Evolutionary conservation across 805 yeast genomes (phyloP).

Genomic region (Zygotorulaspora danielsina): DNA sequence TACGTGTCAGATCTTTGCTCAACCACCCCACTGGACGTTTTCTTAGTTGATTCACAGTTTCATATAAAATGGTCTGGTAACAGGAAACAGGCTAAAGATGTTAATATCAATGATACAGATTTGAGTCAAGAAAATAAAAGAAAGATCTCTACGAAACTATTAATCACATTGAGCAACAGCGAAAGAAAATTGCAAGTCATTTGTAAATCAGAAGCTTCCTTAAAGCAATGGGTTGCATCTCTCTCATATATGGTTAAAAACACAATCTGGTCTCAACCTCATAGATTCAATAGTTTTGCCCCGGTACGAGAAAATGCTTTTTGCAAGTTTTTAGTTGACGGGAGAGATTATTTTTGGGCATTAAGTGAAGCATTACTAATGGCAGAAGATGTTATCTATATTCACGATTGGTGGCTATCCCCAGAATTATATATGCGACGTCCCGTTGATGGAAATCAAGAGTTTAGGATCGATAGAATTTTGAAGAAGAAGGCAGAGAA

Average conservation of each 20-base stretch:
- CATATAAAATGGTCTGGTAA: slow-evolving; percentile 47
- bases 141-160: slow-evolving; percentile 49
- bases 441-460: slow-evolving; percentile 93
- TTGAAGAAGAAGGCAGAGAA: slow-evolving; percentile 86
- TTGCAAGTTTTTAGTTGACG: slow-evolving; percentile 97
- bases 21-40: slow-evolving; percentile 86
- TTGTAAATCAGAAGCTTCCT: slow-evolving; percentile 60
- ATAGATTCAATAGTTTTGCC: slow-evolving; percentile 87
- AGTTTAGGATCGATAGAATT: slow-evolving; percentile 85
- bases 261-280: slow-evolving; percentile 65
- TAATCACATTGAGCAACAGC: slow-evolving; percentile 60
- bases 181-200: slow-evolving; percentile 75
- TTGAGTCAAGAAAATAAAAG: slow-evolving; percentile 29
- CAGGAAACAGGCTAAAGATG: slow-evolving; percentile 29
- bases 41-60: slow-evolving; percentile 77
- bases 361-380: slow-evolving; percentile 84
- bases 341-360: slow-evolving; percentile 95
- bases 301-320: slow-evolving; percentile 80
- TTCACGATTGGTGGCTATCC: slow-evolving; percentile 98
- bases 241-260: slow-evolving; percentile 62
- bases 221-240: slow-evolving; percentile 71
- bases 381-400: slow-evolving; percentile 90
- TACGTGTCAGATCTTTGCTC: slow-evolving; percentile 83
- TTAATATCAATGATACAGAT: slow-evolving; percentile 26
- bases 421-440: slow-evolving; percentile 92